Evolutionary conservation across 257 asterid species (phyloP).

Genomic region (Petunia axillaris): DNA sequence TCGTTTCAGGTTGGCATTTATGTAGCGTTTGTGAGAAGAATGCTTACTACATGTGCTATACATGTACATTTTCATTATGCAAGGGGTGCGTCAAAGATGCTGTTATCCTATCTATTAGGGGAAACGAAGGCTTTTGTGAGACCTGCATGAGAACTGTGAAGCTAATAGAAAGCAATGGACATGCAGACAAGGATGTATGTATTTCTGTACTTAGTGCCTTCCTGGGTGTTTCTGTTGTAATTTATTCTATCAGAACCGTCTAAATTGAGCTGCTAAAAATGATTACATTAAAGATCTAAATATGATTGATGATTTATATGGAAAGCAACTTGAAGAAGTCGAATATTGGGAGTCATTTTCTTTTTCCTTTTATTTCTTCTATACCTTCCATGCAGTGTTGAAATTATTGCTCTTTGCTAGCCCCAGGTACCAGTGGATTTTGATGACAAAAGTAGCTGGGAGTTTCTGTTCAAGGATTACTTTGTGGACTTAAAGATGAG

Average conservation of each 20-base stretch:
- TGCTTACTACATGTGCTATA: conserved; percentile 87
- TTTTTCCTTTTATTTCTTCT: no score
- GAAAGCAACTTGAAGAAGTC: no score
- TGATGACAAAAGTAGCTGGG: conserved; percentile 92
- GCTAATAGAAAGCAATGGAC: conserved; percentile 69
- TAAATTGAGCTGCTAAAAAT: no score
- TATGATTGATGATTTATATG: no score
- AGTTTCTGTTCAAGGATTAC: conserved; percentile 93
- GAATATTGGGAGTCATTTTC: not conserved
- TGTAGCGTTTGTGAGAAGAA: conserved; percentile 93
- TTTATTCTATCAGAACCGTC: conserved; percentile 21
- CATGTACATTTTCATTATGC: conserved; percentile 93
- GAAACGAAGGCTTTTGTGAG: conserved; percentile 95
- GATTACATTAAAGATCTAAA: no score
- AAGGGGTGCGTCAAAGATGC: conserved; percentile 79
- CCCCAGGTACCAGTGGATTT: conserved; percentile 71
- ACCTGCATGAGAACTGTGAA: conserved; percentile 75
- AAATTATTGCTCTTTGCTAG: conserved; percentile 30
- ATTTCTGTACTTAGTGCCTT: not conserved
- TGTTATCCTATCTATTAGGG: conserved; percentile 72
- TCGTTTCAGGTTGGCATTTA: conserved; percentile 89
- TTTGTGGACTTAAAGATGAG: conserved; percentile 72
- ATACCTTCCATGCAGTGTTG: no score
- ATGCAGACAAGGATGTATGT: conserved; percentile 61
- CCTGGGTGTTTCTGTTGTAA: no score